A percentile compares a stretch with the other conserved stretches of the same genome.
Evolutionary conservation across 192 early-diverging fungal species (phyloP).

Genomic region (Dissophora ornata): DNA sequence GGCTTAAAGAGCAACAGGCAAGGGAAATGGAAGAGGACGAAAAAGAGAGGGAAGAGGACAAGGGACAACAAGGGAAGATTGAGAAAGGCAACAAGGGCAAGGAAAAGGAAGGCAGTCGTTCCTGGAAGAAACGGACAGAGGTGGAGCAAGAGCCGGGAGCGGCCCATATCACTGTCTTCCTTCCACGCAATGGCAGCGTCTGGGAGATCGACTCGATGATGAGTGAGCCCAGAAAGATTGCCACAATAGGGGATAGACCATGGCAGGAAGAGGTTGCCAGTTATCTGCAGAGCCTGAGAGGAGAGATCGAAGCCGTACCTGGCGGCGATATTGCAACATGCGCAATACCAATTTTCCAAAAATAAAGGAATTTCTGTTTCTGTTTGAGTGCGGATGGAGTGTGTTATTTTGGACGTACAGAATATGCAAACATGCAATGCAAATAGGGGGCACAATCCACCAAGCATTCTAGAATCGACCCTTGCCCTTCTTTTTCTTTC

Average conservation of each 20-base stretch:
- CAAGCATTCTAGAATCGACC: conserved; percentile 23
- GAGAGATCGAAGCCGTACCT: too few species aligned
- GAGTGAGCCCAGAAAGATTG: background rate
- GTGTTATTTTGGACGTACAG: too few species aligned
- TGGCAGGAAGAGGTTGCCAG: background rate
- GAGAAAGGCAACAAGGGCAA: background rate
- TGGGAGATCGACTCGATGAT: background rate
- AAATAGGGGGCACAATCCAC: background rate
- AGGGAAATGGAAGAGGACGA: background rate
- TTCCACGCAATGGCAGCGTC: background rate
- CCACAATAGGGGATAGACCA: background rate
- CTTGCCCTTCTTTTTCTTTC: conserved; percentile 50
- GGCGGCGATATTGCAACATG: too few species aligned
- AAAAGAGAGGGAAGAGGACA: background rate
- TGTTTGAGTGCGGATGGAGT: too few species aligned
- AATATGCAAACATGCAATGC: background rate
- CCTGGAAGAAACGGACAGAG: too few species aligned
- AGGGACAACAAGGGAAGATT: background rate
- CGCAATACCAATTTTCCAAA: too few species aligned
- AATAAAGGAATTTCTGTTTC: too few species aligned
- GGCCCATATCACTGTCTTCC: background rate
- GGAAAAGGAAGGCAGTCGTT: background rate
- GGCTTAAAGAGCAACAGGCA: background rate
- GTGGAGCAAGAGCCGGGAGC: too few species aligned
- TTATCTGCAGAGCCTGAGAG: background rate